A percentile compares a stretch with the other conserved stretches of the same genome.
These are phyloP conservation scores for Yamadazyma laniorum DNA, from an alignment of 805 yeast genomes.

Conservation along the genomic window DNA sequence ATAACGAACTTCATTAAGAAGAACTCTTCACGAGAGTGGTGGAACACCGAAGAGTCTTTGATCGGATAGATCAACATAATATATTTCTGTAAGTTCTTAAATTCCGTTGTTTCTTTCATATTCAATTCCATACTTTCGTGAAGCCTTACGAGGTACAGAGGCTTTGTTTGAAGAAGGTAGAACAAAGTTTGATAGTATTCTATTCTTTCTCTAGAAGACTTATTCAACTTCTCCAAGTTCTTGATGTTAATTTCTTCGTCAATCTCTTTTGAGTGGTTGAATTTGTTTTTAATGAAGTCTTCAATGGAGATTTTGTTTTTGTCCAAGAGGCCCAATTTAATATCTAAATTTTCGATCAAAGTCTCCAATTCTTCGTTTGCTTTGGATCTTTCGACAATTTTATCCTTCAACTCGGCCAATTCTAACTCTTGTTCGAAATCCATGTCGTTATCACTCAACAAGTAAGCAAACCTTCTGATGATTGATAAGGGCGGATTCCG, in stretches of 20 bases:
- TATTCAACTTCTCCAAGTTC: slow-evolving; percentile 32
- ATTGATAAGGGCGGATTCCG: slow-evolving; percentile 77
- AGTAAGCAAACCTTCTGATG: slow-evolving; percentile 70
- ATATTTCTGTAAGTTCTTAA: slow-evolving; percentile 22
- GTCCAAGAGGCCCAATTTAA: slow-evolving; percentile 73
- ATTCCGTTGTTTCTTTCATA: slow-evolving; percentile 22
- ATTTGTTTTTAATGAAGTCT: slow-evolving; percentile 53
- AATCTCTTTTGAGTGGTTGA: slow-evolving; percentile 21
- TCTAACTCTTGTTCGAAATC: slow-evolving; percentile 76
- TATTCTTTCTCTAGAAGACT: slow-evolving; percentile 48
- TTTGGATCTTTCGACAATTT: slow-evolving; percentile 66
- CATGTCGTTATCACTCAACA: slow-evolving; percentile 67
- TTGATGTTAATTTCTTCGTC: slow-evolving; percentile 18
- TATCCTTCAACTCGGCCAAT: slow-evolving; percentile 63
- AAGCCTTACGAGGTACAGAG: slow-evolving; percentile 63
- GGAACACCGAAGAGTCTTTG: slow-evolving; percentile 24
- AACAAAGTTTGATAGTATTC: slow-evolving; percentile 76
- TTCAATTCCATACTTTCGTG: slow-evolving; percentile 34
- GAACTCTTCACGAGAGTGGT: slow-evolving; percentile 65
- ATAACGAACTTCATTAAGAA: slow-evolving; percentile 60
- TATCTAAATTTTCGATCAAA: slow-evolving; percentile 71
- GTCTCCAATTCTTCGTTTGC: slow-evolving; percentile 70
- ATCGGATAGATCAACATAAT: slow-evolving; percentile 32
- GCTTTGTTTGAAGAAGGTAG: slow-evolving; percentile 81
- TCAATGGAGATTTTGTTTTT: slow-evolving; percentile 78